Conservation (phyloP, 2,329 filamentous ascomycete species). For the Tricladium varicosporioides region DNA sequence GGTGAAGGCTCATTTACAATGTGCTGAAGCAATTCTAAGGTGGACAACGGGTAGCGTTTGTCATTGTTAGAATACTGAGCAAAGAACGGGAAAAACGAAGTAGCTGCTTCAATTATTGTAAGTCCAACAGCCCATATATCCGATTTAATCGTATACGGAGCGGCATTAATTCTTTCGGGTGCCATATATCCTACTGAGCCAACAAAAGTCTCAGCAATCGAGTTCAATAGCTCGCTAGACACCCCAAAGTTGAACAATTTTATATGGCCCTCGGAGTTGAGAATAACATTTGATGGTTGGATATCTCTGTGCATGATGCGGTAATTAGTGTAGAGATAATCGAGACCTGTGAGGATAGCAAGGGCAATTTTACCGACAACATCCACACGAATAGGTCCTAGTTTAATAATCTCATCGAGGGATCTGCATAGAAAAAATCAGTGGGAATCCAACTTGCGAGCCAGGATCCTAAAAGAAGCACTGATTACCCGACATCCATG, state of each 20-base stretch:
- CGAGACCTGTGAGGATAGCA: conserved; percentile 85
- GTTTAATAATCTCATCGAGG: not conserved
- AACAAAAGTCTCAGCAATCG: conserved; percentile 81
- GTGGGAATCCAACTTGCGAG: not conserved
- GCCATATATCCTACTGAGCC: conserved; percentile 68
- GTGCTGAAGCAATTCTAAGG: not conserved
- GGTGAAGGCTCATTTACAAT: not conserved
- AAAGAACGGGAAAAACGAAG: not conserved
- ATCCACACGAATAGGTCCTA: not conserved
- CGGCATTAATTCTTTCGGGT: conserved; percentile 94
- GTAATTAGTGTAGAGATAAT: conserved; percentile 86
- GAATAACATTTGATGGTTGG: conserved; percentile 92
- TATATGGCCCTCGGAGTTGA: conserved; percentile 84
- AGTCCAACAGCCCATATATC: conserved; percentile 97
- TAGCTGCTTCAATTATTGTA: conserved; percentile 85
- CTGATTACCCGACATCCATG: not conserved
- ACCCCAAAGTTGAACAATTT: conserved; percentile 98
- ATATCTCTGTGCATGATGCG: conserved; percentile 93
- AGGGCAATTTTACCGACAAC: conserved; percentile 64
- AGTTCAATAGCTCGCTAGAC: conserved; percentile 92
- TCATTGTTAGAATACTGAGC: not conserved
- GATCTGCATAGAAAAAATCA: not conserved
- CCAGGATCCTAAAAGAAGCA: not conserved
- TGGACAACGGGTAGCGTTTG: not conserved
- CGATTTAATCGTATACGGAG: conserved; percentile 94